Evolutionary conservation across 129 eudicot species (phyloP), one percentile per base, ranked within the genome.

Genomic region (Flaveria bidentis): DNA sequence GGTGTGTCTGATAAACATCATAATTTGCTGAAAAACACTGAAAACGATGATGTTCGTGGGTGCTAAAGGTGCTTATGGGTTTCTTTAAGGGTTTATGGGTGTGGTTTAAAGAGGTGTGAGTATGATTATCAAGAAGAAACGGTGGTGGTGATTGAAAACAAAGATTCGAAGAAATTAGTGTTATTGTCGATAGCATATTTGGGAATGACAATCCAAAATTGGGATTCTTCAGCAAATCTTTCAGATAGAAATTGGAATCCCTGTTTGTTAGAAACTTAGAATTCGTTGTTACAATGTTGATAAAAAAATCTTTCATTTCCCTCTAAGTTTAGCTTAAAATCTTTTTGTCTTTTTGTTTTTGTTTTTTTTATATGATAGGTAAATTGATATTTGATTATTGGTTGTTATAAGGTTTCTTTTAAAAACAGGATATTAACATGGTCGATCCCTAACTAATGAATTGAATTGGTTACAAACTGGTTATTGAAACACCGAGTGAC

Each of bases 121-220:
- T 30, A 36, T 77, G 86, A 82, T 72, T 77, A 68, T 82, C 72
- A 26, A 49, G 22, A 33, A 65, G 30, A n/a, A 56, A 73, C 5
- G 81, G 30, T 44, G 50, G 47, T 55, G 81, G 56, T 52, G 79
- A 61, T 52, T 79, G 84, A 53, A 76, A 55, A 76, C 18, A 55
- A 58, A 71, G 33, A 22, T 80, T 71, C 1, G 82, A 72, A 8
- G 82, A 23, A 73, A 63, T 18, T 12, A 75, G 18, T 44, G 84
- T 70, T 17, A 44, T 42, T 2, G 82, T 15, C 16, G 87, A 75
- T 51, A 84, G 68, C 87, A 76, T 80, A 33, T 78, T 79, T 20
- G 6, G 58, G 23, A 66, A 76, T 6, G 74, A 76, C 17, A 22
- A 25, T 76, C 55, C 56, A 2, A 20, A 66, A 33, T 25, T 52